Base-by-base conservation (phyloP, 2,329 filamentous ascomycete genomes). In the Colletotrichum eleusines region DNA sequence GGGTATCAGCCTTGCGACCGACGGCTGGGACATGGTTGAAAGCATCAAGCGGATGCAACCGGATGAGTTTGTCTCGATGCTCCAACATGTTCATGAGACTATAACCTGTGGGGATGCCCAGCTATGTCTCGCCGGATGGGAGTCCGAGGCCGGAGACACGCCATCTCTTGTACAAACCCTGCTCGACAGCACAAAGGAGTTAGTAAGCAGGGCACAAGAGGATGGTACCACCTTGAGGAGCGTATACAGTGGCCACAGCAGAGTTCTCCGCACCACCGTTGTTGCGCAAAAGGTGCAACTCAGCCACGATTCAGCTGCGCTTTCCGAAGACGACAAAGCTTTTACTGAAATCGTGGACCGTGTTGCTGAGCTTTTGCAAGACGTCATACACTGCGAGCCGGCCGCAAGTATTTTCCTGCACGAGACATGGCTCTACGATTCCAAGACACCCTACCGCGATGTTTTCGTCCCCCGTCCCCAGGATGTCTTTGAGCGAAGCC, bases 251-350 rank as follows among this genome's bases (percentile, higher is more conserved):
- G 86, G 91, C 14, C 90, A 91, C 73, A 88, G 87, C 80, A 90
- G 89, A 73, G 89, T 92, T 53, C 81, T 94, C 50, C 87, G 94
- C 54, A 94, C 93, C 1, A 95, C 93, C 0, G 89, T 95, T 40
- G 89, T 95, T 61, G 92, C 92, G 20, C 92, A 95, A 77, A 92
- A 93, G 77, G 92, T 96, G 23, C 91, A 94, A 76, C 85, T 96
- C 50, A 94, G 91, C 80, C 92, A 90, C 73, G 91, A 94, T 77
- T 90, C 91, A 74, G 90, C 92, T 1, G 84, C 88, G 4, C 85
- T 95, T 35, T 92, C 91, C 0, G 86, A 90, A 54, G 86, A 91
- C 74, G 93, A 95, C 80, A 89, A 88, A 73, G 86, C 87, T 6
- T 94, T 94, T 77, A 94, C 92, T 20, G 81, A 84, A 31, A 80